Base-by-base conservation (phyloP, 768 basidiomycete genomes). In the Megacollybia marginata region DNA sequence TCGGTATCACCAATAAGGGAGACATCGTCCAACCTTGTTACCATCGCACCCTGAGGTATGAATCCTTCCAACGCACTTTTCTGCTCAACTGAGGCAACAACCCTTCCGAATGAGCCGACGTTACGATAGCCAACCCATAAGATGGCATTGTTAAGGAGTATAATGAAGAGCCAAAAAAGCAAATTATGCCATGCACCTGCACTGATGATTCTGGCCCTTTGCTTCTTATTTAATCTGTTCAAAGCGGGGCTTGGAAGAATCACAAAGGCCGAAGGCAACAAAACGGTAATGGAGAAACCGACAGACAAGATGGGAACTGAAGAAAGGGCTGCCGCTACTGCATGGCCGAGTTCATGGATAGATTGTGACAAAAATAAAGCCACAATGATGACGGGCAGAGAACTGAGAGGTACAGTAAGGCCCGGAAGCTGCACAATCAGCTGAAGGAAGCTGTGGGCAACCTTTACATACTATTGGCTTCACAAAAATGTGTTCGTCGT, bases 101-200 rank as follows among this genome's bases (percentile, higher is more conserved):
- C 71, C 48, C 71, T 68, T 1, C 87, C 89, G 1, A 68, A 49
- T 8, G 59, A 48, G 1, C 74, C 70, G 7, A 81, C 53, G 58
- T 90, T 79, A 18, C 57, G 63, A 60, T 87, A 92, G 5, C 73
- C 76, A 15, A 70, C 55, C 35, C 69, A 50, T 45, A 61, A 55
- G 53, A 67, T 59, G 9, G 66, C 49, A 10, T 20, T 46, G 13
- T 52, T 45, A 23, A 47, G 31, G 12, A 70, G 47, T 6, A 69
- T 52, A 15, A 86, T 65, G 7, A 79, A 28, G 44, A 72, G 60
- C 69, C 75, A 85, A 35, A 83, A 69, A 5, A 82, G 50, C 10
- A 90, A 59, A 58, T 92, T 94, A 63, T 92, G 87, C 54, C 82
- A 86, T 15, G 88, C 81, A 2, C 91, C 91, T 1, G 85, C 80